A percentile compares a stretch with the other conserved stretches of the same genome.
Evolutionary conservation across 2,329 filamentous ascomycete genomes (phyloP).

Genomic region (Orbilia blumenaviensis): DNA sequence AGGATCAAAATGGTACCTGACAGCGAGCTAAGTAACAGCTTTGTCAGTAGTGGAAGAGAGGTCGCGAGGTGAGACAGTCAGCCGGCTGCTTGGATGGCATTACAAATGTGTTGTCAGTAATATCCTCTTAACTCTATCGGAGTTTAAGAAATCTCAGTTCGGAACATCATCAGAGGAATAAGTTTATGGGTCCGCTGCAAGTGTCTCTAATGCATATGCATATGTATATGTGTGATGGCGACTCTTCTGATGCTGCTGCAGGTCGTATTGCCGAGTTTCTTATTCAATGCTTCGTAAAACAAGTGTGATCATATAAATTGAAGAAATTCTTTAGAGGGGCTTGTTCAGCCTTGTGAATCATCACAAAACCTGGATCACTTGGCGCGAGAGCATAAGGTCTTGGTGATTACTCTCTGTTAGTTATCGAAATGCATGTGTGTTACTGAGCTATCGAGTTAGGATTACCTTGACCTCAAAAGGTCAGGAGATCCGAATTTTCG

Average conservation of each 20-base stretch:
- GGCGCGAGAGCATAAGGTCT: conserved; percentile 27
- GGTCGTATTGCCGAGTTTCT: neutral
- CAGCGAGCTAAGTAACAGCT: neutral
- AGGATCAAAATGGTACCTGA: neutral
- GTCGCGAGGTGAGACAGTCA: neutral
- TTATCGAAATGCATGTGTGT: neutral
- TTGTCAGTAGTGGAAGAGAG: neutral
- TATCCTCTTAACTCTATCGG: neutral
- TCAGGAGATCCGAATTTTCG: conserved; percentile 19
- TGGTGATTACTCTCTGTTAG: conserved; percentile 32
- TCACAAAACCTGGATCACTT: conserved; percentile 24
- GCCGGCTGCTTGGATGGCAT: neutral
- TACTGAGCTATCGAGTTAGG: neutral
- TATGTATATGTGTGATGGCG: neutral
- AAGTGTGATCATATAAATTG: neutral
- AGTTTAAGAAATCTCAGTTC: neutral
- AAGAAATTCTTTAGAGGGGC: neutral
- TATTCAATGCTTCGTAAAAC: neutral
- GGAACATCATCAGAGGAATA: neutral
- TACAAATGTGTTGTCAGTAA: conserved; percentile 14
- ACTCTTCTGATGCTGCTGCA: neutral
- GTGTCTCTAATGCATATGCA: neutral
- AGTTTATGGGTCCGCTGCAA: neutral
- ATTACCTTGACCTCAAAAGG: neutral
- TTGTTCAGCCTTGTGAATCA: conserved; percentile 52